Conservation (phyloP, 371 early-diverging fungal species). For the Rhizopus arrhizus region DNA sequence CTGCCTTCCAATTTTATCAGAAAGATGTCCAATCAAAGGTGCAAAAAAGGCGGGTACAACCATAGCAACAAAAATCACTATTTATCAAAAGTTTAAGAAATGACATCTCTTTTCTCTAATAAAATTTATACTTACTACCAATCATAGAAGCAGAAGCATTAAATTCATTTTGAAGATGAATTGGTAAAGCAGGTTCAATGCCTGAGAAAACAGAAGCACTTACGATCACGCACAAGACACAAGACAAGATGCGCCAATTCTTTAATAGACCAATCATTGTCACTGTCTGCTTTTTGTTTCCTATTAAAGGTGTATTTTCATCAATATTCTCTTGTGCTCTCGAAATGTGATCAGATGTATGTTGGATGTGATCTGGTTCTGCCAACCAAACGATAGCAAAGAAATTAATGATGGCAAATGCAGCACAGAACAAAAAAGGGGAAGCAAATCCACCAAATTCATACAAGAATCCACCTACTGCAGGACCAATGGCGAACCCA, state of each 20-base stretch:
- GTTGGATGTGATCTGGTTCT: conserved; percentile 46
- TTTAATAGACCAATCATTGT: conserved; percentile 55
- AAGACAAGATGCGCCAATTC: conserved; percentile 59
- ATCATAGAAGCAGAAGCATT: conserved; percentile 53
- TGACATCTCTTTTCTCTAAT: background rate
- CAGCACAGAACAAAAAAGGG: conserved; percentile 77
- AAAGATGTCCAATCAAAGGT: conserved; percentile 61
- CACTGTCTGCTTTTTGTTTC: conserved; percentile 24
- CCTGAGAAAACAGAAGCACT: conserved; percentile 65
- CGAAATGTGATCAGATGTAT: conserved; percentile 24
- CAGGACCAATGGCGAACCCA: conserved; percentile 78
- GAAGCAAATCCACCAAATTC: conserved; percentile 67
- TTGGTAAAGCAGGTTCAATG: conserved; percentile 66
- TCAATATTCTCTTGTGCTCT: conserved; percentile 31
- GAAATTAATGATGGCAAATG: conserved; percentile 69
- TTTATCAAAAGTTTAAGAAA: background rate
- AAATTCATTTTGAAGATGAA: conserved; percentile 53
- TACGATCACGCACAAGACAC: conserved; percentile 56
- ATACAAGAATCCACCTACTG: conserved; percentile 76
- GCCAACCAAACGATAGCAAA: conserved; percentile 63
- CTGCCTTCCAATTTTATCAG: conserved; percentile 60
- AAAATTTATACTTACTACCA: conserved; percentile 38
- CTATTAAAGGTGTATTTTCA: conserved; percentile 20
- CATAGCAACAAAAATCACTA: conserved; percentile 63
- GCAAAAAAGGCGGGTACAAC: conserved; percentile 66